Evolutionary conservation across 352 stramenopile species (phyloP).

Genomic region (Discostella stelligera): DNA sequence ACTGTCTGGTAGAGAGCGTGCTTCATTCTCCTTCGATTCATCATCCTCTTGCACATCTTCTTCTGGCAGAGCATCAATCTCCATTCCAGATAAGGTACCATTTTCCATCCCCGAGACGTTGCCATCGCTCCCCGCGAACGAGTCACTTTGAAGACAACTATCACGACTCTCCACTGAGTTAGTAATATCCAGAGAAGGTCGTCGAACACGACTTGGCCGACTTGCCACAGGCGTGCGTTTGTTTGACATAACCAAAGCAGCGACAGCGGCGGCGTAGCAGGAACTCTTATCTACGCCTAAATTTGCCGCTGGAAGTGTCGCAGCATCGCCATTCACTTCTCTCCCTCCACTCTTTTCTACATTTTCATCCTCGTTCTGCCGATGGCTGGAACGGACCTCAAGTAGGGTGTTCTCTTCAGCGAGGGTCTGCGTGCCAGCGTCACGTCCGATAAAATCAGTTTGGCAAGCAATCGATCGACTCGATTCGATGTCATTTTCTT

Average conservation of each 20-base stretch:
- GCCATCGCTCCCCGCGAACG: slow-evolving; percentile 1
- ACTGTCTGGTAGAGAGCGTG: slow-evolving; percentile 3
- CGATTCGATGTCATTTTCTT: neutral
- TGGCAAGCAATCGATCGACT: slow-evolving; percentile 19
- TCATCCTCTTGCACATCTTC: neutral
- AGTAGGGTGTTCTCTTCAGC: neutral
- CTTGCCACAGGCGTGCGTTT: slow-evolving; percentile 2
- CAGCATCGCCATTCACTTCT: neutral
- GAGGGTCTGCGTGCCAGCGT: slow-evolving; percentile 3
- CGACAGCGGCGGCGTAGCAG: slow-evolving; percentile 32
- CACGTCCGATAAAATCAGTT: slow-evolving; percentile 6
- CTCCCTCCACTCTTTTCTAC: neutral
- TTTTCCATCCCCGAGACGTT: neutral
- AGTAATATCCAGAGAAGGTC: neutral
- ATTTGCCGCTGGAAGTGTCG: neutral
- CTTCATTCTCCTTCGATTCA: slow-evolving; percentile 2
- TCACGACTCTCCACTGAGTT: slow-evolving; percentile 2
- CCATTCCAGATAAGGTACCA: slow-evolving; percentile 18
- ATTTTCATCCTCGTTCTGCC: neutral
- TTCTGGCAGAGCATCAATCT: slow-evolving; percentile 4
- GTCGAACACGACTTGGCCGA: neutral
- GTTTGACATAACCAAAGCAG: slow-evolving; percentile 9
- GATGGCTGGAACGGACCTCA: neutral
- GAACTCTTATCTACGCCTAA: slow-evolving; percentile 21
- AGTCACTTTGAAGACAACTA: neutral